Conservation (phyloP, 2,329 filamentous ascomycete species). For the Tolypocladium ophioglossoides region DNA sequence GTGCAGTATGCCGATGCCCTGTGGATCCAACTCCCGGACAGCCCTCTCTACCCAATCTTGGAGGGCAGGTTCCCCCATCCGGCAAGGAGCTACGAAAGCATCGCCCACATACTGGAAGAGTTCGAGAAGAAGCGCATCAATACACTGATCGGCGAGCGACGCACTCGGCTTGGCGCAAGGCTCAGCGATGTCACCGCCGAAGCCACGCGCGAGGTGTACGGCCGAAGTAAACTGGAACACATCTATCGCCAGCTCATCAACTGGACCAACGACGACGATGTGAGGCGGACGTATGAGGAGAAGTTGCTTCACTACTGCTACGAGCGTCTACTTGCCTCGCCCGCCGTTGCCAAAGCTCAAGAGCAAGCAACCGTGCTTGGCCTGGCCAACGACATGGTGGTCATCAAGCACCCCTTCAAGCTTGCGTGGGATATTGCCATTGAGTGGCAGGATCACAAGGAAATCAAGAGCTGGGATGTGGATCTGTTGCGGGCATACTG, state of each 20-base stretch:
- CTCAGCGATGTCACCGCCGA: conserved; percentile 75
- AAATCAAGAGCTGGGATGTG: conserved; percentile 66
- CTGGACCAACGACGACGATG: conserved; percentile 80
- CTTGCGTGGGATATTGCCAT: conserved; percentile 86
- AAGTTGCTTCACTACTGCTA: conserved; percentile 75
- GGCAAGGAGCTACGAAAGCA: conserved; percentile 66
- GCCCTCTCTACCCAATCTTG: conserved; percentile 68
- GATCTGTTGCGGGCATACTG: conserved; percentile 73
- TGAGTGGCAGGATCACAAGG: conserved; percentile 76
- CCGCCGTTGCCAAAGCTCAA: conserved; percentile 51
- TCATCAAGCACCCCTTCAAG: conserved; percentile 83
- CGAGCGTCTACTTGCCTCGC: conserved; percentile 62
- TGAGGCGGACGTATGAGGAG: conserved; percentile 78
- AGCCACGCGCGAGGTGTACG: conserved; percentile 77
- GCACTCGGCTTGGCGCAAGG: conserved; percentile 76
- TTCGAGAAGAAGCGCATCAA: conserved; percentile 88
- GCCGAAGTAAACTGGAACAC: conserved; percentile 64
- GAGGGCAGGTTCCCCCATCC: conserved; percentile 78
- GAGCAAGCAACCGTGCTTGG: conserved; percentile 67
- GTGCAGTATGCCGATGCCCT: conserved; percentile 68
- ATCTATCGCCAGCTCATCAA: conserved; percentile 78
- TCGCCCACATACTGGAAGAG: conserved; percentile 73
- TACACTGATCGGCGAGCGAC: conserved; percentile 75
- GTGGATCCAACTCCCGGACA: conserved; percentile 66
- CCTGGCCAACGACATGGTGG: conserved; percentile 84